Evolutionary conservation across 2,329 filamentous ascomycete genomes (phyloP), one percentile per base, ranked within the genome.

Genomic region (Diplodia sapinea): DNA sequence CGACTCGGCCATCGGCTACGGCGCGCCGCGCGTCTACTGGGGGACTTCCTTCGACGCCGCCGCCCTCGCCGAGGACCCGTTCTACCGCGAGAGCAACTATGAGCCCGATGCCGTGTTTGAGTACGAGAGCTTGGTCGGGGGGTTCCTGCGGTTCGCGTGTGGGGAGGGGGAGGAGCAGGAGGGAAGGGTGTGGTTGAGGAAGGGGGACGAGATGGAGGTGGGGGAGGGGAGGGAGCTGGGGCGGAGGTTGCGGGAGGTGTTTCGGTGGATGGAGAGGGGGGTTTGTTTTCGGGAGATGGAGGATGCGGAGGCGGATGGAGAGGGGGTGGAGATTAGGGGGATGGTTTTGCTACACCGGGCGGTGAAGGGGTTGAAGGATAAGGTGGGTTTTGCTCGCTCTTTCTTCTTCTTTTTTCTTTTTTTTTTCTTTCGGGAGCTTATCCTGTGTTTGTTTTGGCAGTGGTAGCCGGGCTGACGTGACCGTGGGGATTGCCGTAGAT

Each of bases 1-100:
- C 49, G 61, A 64, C 50, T 51, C 61, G 3, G 61, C 61, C 20
- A 12, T 64, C 47, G 61, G 61, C 15, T 64, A 64, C 50, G 61
- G 61, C 31, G 29, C 31, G 47, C 61, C 50, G 61, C 47, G 47
- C 5, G 29, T 38, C 13, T 64, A 64, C 31, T 50, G 29, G 26
- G 49, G 38, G 1, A 3, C 38, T 0, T 13, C 29, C 6, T 29
- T 7, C 29, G 9, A 5, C n/a, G n/a, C n/a, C n/a, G n/a, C n/a
- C 11, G 13, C 6, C 4, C 17, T 52, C 3, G 31, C 31, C 4
- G 4, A 3, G 4, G 61, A 64, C 12, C 50, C 61, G 11, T 61
- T 61, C 26, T 61, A 49, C 13, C 57, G 40, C 2, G 17, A 15
- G 1, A 50, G 40, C 40, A 54, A 64, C 36, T 64, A 64, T 31